These are phyloP conservation scores for Dioscorea zingiberensis DNA, from an alignment of 106 monocot species.

Conservation along the genomic window DNA sequence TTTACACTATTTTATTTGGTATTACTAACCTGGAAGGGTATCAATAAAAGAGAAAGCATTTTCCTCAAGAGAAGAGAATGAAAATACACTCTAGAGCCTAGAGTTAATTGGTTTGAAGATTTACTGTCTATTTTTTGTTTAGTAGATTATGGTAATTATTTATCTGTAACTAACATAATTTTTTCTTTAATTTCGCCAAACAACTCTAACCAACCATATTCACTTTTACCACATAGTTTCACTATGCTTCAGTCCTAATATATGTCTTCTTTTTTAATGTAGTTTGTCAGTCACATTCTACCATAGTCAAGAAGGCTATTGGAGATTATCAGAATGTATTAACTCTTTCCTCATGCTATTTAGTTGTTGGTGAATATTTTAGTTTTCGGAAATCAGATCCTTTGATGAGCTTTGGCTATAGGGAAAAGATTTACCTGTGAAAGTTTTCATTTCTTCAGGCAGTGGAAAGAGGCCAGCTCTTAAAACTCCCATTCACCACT, in stretches of 20 bases:
- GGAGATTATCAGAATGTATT: constrained; percentile 62
- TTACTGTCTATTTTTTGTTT: too few species aligned
- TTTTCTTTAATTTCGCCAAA: not conserved
- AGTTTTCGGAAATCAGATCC: not conserved
- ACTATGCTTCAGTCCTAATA: not conserved
- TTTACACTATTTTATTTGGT: too few species aligned
- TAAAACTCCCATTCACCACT: constrained; percentile 89
- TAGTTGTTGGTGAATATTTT: not conserved
- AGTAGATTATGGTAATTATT: not conserved
- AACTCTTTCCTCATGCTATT: constrained; percentile 2
- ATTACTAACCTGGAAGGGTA: too few species aligned
- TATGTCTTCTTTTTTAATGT: not conserved
- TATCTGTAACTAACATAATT: not conserved
- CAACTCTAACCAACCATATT: not conserved
- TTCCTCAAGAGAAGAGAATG: too few species aligned
- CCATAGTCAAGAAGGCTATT: constrained; percentile 65
- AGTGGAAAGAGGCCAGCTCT: constrained; percentile 51
- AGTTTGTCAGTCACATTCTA: constrained; percentile 58
- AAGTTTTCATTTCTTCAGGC: constrained; percentile 39
- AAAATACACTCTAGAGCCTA: too few species aligned
- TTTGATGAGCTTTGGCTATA: not conserved
- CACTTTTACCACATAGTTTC: not conserved
- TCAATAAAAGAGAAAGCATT: too few species aligned
- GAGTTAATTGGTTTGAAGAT: too few species aligned
- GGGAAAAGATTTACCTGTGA: not conserved